phyloP scores from a whole-genome alignment of 495 filamentous ascomycete genomes.

The Penicillium coffeae region DNA sequence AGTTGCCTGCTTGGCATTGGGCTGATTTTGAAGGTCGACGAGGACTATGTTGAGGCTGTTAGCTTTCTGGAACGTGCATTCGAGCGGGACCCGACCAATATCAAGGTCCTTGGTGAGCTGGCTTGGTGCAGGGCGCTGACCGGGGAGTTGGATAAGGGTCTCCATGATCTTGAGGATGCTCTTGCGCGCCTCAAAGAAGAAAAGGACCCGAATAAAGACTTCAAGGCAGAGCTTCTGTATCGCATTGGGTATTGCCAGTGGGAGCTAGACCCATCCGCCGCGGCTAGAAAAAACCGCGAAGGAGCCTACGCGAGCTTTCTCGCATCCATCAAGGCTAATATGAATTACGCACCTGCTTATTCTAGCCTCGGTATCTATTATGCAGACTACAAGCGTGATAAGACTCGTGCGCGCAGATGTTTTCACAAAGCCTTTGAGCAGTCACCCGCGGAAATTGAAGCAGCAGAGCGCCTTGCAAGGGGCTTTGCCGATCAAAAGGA shows the following conservation, averaged over 20 bases:
- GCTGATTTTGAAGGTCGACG: constrained; percentile 85
- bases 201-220: constrained; percentile 58
- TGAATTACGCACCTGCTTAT: constrained; percentile 90
- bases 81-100: constrained; percentile 62
- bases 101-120: constrained; percentile 73
- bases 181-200: constrained; percentile 54
- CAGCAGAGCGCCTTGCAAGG: constrained; percentile 80
- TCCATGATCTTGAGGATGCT: constrained; percentile 64
- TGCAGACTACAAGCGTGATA: constrained; percentile 84
- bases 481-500: constrained; percentile 85
- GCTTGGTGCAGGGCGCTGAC: constrained; percentile 88
- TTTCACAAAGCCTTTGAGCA: constrained; percentile 97
- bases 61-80: constrained; percentile 73
- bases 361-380: constrained; percentile 95
- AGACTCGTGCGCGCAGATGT: constrained; percentile 75
- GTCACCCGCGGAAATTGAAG: constrained; percentile 79
- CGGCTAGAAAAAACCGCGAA: constrained; percentile 69
- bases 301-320: constrained; percentile 82
- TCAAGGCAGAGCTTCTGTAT: constrained; percentile 80
- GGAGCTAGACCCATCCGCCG: constrained; percentile 67
- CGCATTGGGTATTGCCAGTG: constrained; percentile 86
- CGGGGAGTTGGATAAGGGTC: constrained; percentile 63
- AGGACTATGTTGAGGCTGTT: constrained; percentile 75
- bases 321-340: constrained; percentile 75
- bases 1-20: constrained; percentile 84